Evolutionary conservation across 2,329 filamentous ascomycete genomes (phyloP).

Genomic region (Bipolaris oryzae): DNA sequence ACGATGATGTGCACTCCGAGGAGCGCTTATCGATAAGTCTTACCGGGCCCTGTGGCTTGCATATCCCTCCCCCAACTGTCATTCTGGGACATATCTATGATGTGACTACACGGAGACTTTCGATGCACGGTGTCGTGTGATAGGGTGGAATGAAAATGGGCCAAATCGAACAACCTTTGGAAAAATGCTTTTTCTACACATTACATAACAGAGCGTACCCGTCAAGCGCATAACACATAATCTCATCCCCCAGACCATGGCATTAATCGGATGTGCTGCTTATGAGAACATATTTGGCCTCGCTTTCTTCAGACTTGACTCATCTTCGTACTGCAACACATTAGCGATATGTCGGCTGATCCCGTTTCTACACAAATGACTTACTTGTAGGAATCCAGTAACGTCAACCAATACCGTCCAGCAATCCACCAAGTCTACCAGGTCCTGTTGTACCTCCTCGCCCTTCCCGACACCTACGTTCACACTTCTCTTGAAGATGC

Average conservation of each 20-base stretch:
- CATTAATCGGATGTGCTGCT: neutral
- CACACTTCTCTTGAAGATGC: slow-evolving; percentile 87
- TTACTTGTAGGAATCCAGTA: slow-evolving; percentile 84
- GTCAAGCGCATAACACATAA: neutral
- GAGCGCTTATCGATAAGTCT: neutral
- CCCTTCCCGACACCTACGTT: slow-evolving; percentile 65
- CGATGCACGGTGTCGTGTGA: neutral
- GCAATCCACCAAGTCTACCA: slow-evolving; percentile 81
- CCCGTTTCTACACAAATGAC: slow-evolving; percentile 2
- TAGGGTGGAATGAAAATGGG: neutral
- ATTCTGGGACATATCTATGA: neutral
- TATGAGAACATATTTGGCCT: slow-evolving; percentile 33
- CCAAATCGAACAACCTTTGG: neutral
- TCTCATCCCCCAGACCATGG: neutral
- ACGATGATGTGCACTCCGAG: neutral
- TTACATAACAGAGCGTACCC: neutral
- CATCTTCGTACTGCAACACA: slow-evolving; percentile 36
- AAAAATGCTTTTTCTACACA: slow-evolving; percentile 2
- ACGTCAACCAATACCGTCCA: slow-evolving; percentile 82
- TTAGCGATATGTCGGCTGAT: slow-evolving; percentile 14
- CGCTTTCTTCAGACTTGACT: slow-evolving; percentile 29
- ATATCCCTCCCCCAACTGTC: neutral
- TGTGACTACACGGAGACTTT: neutral
- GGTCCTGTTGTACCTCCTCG: slow-evolving; percentile 66
- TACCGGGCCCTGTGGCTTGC: neutral